Percentiles rank a stretch among this genome's conserved stretches.
phyloP scores from a whole-genome alignment of 2,329 filamentous ascomycete genomes.

The Helotiales sp. region DNA sequence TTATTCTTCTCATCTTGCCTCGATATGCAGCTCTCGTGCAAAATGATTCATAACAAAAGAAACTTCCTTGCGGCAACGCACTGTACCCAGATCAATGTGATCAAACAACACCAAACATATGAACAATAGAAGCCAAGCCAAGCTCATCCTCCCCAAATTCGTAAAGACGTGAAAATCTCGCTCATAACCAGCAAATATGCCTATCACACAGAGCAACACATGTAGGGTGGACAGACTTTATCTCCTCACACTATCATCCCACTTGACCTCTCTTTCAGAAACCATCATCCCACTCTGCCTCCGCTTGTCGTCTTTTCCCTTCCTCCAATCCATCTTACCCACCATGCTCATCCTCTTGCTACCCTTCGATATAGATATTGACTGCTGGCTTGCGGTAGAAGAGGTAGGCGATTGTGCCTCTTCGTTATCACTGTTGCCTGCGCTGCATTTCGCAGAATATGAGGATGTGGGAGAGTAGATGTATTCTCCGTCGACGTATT shows the following conservation, averaged over 20 bases:
- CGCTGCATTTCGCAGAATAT: conserved; percentile 40
- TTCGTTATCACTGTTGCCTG: conserved; percentile 29
- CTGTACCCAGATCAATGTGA: conserved; percentile 1
- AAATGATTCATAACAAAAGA: background rate
- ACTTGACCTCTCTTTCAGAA: conserved; percentile 26
- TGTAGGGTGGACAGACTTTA: too few relatives aligned
- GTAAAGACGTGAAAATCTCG: conserved; percentile 16
- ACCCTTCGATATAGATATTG: conserved; percentile 18
- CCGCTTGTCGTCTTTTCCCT: conserved; percentile 21
- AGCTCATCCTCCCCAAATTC: conserved; percentile 13
- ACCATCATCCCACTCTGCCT: conserved; percentile 16
- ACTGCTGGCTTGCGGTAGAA: conserved; percentile 12
- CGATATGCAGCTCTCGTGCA: background rate
- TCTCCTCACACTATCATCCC: conserved; percentile 14
- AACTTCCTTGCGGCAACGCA: background rate
- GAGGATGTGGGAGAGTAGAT: conserved; percentile 61
- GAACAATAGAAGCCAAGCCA: conserved; percentile 4
- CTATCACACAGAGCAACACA: too few relatives aligned
- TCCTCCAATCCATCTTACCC: conserved; percentile 30
- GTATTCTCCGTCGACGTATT: conserved; percentile 96
- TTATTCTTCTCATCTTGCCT: background rate
- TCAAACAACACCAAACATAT: conserved; percentile 2
- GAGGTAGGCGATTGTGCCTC: conserved; percentile 5
- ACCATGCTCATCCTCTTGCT: conserved; percentile 26
- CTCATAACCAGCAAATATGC: conserved; percentile 8